phyloP scores from a whole-genome alignment of 2,329 filamentous ascomycete species.

The Microcyclosporella mali region DNA sequence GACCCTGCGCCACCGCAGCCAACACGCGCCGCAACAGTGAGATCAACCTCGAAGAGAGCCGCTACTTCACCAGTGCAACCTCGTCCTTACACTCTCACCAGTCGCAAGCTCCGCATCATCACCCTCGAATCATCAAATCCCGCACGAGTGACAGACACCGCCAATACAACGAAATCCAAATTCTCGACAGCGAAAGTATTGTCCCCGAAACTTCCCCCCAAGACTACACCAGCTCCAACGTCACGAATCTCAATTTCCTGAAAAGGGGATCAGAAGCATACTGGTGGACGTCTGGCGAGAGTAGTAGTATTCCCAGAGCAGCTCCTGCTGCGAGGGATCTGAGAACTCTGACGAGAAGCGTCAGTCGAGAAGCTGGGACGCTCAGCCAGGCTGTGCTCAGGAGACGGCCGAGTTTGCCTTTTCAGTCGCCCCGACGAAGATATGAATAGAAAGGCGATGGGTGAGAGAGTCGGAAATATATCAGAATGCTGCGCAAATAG shows the following conservation, averaged over 20 bases:
- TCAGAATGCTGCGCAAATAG: no score
- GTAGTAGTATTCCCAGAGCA: slow-evolving; percentile 7
- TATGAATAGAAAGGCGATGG: slow-evolving; percentile 6
- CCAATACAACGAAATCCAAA: slow-evolving; percentile 11
- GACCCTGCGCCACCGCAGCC: slow-evolving; percentile 17
- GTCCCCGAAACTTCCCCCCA: slow-evolving; percentile 22
- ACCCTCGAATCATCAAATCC: slow-evolving; percentile 13
- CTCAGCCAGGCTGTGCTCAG: slow-evolving; percentile 21
- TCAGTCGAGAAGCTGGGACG: slow-evolving; percentile 25
- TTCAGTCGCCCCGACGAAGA: slow-evolving; percentile 23
- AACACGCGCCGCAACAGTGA: slow-evolving; percentile 28
- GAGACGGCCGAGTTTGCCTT: slow-evolving; percentile 21
- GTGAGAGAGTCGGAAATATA: no score
- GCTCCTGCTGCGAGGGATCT: slow-evolving; percentile 14
- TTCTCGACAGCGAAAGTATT: slow-evolving; percentile 18
- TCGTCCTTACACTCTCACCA: neutral
- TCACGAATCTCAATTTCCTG: slow-evolving; percentile 12
- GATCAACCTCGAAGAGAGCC: slow-evolving; percentile 14
- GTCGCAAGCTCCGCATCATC: slow-evolving; percentile 2
- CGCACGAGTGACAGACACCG: slow-evolving; percentile 11
- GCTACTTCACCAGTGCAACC: slow-evolving; percentile 22
- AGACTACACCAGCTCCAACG: slow-evolving; percentile 14
- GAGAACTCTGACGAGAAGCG: slow-evolving; percentile 20
- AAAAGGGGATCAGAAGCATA: slow-evolving; percentile 7
- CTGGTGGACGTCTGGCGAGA: slow-evolving; percentile 13